Conservation (phyloP, 768 basidiomycete species). For the Panus rudis region DNA sequence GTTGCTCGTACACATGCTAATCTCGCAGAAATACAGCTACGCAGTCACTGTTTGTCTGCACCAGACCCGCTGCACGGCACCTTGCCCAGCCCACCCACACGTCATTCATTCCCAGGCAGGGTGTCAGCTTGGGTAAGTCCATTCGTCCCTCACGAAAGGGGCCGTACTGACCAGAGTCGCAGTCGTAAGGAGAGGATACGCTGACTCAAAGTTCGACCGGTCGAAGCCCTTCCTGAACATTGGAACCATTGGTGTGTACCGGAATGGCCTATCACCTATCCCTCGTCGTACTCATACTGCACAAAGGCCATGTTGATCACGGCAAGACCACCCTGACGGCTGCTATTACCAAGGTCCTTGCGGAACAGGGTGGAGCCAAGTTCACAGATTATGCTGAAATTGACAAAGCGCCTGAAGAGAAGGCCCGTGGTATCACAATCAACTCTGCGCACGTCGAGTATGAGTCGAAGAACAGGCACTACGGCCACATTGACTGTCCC, state of each 20-base stretch:
- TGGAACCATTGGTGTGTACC: slow-evolving; percentile 71
- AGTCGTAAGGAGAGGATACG: slow-evolving; percentile 66
- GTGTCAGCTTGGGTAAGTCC: slow-evolving; percentile 14
- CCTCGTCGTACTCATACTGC: background rate
- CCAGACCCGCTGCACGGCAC: slow-evolving; percentile 21
- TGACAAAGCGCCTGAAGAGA: slow-evolving; percentile 99
- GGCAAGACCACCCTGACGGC: slow-evolving; percentile 97
- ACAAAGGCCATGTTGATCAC: slow-evolving; percentile 87
- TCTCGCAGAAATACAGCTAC: slow-evolving; percentile 9
- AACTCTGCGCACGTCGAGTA: slow-evolving; percentile 99
- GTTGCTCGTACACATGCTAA: background rate
- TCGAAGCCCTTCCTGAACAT: slow-evolving; percentile 92
- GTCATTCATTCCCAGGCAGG: slow-evolving; percentile 14
- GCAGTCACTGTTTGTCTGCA: slow-evolving; percentile 20
- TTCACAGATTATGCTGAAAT: slow-evolving; percentile 97
- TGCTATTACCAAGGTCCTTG: slow-evolving; percentile 89
- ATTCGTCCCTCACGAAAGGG: no score
- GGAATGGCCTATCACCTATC: background rate
- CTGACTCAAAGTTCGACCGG: slow-evolving; percentile 68
- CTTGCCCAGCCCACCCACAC: slow-evolving; percentile 12
- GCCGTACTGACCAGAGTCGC: no score
- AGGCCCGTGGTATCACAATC: slow-evolving; percentile 99
- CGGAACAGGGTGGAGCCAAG: slow-evolving; percentile 63
- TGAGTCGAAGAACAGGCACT: slow-evolving; percentile 84
- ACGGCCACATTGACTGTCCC: slow-evolving; percentile 97